These are phyloP conservation scores for Mortierella sp. DNA, from an alignment of 371 early-diverging fungal genomes.

Conservation along the genomic window DNA sequence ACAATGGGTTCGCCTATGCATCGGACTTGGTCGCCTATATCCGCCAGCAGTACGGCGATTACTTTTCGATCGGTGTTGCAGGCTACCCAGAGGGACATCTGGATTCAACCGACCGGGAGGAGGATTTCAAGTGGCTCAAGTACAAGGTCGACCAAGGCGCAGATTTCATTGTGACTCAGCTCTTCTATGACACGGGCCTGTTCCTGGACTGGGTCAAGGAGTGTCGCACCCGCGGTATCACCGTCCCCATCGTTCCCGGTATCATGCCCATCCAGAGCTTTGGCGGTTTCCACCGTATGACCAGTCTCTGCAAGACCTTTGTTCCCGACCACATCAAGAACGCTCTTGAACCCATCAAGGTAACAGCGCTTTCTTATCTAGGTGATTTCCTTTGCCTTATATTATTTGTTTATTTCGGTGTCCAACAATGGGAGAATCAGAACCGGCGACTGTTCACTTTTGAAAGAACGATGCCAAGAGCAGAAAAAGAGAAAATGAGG, in stretches of 20 bases:
- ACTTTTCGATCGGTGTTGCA: conserved; percentile 93
- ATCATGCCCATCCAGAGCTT: conserved; percentile 93
- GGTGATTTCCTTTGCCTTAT: background rate
- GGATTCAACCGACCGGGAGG: conserved; percentile 72
- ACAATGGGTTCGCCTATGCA: conserved; percentile 87
- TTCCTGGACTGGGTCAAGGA: conserved; percentile 82
- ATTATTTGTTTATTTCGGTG: background rate
- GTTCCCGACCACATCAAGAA: conserved; percentile 81
- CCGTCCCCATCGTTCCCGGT: conserved; percentile 88
- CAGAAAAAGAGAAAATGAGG: no score
- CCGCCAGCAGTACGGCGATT: conserved; percentile 86
- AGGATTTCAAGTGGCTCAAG: conserved; percentile 81
- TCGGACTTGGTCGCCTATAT: conserved; percentile 89
- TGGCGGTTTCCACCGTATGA: conserved; percentile 87
- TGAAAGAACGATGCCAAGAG: background rate
- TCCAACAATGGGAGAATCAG: background rate
- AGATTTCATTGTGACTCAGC: conserved; percentile 90
- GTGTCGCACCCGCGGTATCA: conserved; percentile 79
- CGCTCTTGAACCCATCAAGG: conserved; percentile 87
- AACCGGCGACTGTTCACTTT: background rate
- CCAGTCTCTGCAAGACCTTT: conserved; percentile 79
- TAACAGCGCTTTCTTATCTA: background rate
- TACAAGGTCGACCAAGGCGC: conserved; percentile 90
- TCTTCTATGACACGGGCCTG: conserved; percentile 89
- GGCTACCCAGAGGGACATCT: conserved; percentile 88